These are phyloP conservation scores for Castanea sativa DNA, from an alignment of 306 rosid species.

Conservation along the genomic window DNA sequence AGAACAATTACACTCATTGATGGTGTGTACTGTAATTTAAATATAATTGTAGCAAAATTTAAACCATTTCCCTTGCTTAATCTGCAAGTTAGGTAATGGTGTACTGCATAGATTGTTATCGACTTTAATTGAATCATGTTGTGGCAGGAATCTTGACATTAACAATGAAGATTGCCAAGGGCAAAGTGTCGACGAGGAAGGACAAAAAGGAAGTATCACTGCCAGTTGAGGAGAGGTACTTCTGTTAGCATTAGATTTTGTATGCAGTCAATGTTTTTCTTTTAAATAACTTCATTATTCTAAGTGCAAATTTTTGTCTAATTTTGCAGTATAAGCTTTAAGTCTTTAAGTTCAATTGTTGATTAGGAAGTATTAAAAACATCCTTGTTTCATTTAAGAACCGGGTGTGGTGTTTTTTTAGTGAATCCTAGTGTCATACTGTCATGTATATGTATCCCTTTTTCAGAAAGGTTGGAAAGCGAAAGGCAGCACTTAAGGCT, in stretches of 20 bases:
- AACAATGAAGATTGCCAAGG: constrained; percentile 31
- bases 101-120: neutral
- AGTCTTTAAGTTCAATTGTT: neutral
- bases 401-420: neutral
- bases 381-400: neutral
- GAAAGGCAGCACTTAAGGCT: constrained; percentile 34
- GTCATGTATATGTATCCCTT: neutral
- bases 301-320: neutral
- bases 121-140: neutral
- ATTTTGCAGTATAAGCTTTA: neutral
- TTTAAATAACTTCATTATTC: neutral
- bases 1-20: neutral
- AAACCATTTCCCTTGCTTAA: neutral
- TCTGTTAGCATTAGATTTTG: neutral
- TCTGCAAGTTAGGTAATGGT: neutral
- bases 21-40: neutral
- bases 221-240: constrained; percentile 30
- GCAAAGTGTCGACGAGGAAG: constrained; percentile 23
- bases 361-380: neutral
- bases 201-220: constrained; percentile 25
- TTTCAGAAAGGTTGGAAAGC: constrained; percentile 32
- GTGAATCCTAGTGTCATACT: neutral
- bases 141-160: neutral
- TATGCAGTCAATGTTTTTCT: neutral
- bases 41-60: neutral